Evolutionary conservation across 169 alveolate genomes (phyloP).

Genomic region (Cryptosporidium xiaoi): DNA sequence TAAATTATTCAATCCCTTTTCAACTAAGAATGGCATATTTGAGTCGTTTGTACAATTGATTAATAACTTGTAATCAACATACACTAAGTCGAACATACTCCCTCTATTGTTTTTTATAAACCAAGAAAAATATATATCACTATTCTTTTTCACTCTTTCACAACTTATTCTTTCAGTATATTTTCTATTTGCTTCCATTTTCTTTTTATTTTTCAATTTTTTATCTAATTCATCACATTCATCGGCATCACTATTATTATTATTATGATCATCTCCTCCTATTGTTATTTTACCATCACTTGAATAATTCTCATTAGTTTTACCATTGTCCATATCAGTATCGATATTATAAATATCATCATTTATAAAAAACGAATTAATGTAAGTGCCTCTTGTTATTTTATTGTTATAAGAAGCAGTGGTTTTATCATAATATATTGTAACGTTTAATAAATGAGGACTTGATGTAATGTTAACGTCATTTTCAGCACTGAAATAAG

Average conservation of each 20-base stretch:
- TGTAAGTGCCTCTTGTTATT: no score
- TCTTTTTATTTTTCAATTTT: no score
- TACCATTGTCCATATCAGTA: no score
- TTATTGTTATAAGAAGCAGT: no score
- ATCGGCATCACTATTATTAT: background rate
- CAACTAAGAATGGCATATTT: constrained; percentile 8
- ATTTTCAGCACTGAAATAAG: background rate
- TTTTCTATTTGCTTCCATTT: no score
- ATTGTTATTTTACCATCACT: no score
- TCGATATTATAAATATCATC: no score
- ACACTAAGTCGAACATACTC: constrained; percentile 13
- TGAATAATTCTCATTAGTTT: no score
- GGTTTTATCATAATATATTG: background rate
- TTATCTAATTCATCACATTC: no score
- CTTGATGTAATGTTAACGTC: background rate
- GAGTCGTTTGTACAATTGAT: constrained; percentile 20
- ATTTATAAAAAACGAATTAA: no score
- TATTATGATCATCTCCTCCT: no score
- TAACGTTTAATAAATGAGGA: background rate
- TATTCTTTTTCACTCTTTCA: background rate
- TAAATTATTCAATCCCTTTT: background rate
- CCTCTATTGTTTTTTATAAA: background rate
- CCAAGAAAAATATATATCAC: constrained; percentile 2
- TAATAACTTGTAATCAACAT: constrained; percentile 5
- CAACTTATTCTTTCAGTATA: background rate